These are phyloP conservation scores for Periconia sp. DNA, from an alignment of 2,329 filamentous ascomycete species.

Conservation along the genomic window DNA sequence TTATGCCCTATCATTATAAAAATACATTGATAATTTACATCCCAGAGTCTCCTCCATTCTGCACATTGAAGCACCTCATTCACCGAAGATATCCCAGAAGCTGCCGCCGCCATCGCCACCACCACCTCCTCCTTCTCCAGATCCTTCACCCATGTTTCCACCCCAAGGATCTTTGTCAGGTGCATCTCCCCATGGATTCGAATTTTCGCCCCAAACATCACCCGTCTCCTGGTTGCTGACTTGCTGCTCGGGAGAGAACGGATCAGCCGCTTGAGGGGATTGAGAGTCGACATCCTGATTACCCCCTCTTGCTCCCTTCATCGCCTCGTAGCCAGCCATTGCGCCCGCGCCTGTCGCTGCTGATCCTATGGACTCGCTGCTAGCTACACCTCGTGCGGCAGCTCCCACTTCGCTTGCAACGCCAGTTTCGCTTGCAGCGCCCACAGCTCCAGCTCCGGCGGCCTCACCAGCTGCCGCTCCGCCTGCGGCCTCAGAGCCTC, in stretches of 20 bases:
- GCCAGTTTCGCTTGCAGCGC: conserved; percentile 47
- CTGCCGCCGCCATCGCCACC: conserved; percentile 19
- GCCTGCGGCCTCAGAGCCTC: conserved; percentile 44
- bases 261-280: conserved; percentile 29
- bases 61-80: not conserved
- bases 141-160: conserved; percentile 20
- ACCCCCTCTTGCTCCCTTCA: conserved; percentile 54
- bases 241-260: conserved; percentile 20
- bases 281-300: conserved; percentile 22
- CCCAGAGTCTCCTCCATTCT: too few species aligned
- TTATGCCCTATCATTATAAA: not conserved
- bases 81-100: not conserved
- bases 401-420: conserved; percentile 52
- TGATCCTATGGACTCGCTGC: conserved; percentile 45
- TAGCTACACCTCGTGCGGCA: conserved; percentile 42
- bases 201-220: conserved; percentile 30
- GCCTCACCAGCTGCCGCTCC: conserved; percentile 42
- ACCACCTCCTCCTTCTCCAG: conserved; percentile 31
- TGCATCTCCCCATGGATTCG: conserved; percentile 28
- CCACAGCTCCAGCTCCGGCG: conserved; percentile 39
- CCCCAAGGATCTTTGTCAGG: conserved; percentile 30
- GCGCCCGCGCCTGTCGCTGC: conserved; percentile 55
- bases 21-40: not conserved
- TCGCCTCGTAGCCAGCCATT: conserved; percentile 65
- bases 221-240: conserved; percentile 16